Conservation (phyloP, 768 basidiomycete genomes). For the Suillus subalutaceus region DNA sequence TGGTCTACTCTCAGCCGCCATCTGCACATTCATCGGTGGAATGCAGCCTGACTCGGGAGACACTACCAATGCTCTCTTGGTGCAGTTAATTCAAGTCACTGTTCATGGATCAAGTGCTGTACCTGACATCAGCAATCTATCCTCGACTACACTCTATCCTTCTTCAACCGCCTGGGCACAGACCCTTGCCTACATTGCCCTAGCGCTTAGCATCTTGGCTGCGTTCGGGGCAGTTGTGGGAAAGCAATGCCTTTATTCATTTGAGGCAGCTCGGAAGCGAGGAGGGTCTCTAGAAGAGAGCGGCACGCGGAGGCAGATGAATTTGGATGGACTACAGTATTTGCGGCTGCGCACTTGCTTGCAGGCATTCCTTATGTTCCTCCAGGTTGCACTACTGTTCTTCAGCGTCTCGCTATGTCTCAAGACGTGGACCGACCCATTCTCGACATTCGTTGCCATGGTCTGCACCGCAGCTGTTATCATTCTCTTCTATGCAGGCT, state of each 20-base stretch:
- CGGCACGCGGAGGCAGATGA: neutral
- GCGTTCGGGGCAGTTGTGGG: neutral
- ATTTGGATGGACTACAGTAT: neutral
- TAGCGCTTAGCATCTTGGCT: neutral
- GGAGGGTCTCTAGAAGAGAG: neutral
- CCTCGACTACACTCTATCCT: neutral
- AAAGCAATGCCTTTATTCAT: neutral
- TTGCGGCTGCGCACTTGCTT: neutral
- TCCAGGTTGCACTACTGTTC: neutral
- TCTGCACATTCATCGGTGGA: neutral
- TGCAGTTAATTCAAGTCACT: neutral
- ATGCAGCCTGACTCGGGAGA: neutral
- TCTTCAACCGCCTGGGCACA: neutral
- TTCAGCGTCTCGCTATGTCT: neutral
- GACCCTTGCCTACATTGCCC: neutral
- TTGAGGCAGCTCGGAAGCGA: neutral
- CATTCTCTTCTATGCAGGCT: neutral
- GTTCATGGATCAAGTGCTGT: neutral
- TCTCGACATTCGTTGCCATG: no score
- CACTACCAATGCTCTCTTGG: neutral
- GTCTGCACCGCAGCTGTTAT: no score
- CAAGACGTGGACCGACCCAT: neutral
- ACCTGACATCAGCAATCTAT: neutral
- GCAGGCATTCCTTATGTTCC: neutral
- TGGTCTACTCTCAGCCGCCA: neutral